Percentiles rank a stretch among this genome's conserved stretches.
Conservation (phyloP, 768 basidiomycete genomes). For the Mrakia hoshinonis region DNA sequence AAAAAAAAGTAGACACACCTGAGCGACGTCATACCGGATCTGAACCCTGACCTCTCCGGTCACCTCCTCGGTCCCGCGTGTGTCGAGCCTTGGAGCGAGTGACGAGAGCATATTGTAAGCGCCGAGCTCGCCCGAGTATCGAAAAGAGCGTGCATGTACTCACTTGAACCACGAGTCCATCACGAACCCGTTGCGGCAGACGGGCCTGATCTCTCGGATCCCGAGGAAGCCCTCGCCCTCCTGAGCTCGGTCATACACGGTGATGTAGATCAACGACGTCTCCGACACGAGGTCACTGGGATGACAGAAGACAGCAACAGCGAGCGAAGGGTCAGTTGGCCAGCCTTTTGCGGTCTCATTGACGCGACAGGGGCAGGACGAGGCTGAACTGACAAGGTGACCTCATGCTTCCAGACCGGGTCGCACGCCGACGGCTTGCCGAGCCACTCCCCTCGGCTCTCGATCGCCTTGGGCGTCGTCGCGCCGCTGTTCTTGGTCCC, state of each 20-base stretch:
- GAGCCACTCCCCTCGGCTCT: constrained; percentile 18
- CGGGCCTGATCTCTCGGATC: constrained; percentile 79
- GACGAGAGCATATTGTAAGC: background rate
- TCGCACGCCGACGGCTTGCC: constrained; percentile 51
- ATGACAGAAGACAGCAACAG: background rate
- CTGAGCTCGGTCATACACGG: constrained; percentile 65
- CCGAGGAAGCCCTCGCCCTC: constrained; percentile 83
- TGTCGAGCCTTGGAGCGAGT: background rate
- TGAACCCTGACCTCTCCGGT: constrained; percentile 27
- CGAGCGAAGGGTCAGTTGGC: background rate
- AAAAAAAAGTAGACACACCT: constrained; percentile 5
- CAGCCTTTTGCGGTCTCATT: background rate
- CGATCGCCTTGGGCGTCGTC: constrained; percentile 30
- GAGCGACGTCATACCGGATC: constrained; percentile 28
- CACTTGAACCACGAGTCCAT: constrained; percentile 97
- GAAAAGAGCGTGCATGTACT: constrained; percentile 40
- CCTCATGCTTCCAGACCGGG: constrained; percentile 98
- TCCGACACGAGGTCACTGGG: constrained; percentile 90
- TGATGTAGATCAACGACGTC: constrained; percentile 70
- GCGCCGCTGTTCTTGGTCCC: constrained; percentile 26
- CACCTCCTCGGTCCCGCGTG: constrained; percentile 27
- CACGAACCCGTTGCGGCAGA: constrained; percentile 82
- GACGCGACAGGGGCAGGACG: background rate
- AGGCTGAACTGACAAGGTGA: constrained; percentile 70
- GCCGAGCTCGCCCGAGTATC: background rate